Percentiles rank a stretch among this genome's conserved stretches.
Conservation (phyloP, 2,329 filamentous ascomycete species). For the Clathrospora elynae region DNA sequence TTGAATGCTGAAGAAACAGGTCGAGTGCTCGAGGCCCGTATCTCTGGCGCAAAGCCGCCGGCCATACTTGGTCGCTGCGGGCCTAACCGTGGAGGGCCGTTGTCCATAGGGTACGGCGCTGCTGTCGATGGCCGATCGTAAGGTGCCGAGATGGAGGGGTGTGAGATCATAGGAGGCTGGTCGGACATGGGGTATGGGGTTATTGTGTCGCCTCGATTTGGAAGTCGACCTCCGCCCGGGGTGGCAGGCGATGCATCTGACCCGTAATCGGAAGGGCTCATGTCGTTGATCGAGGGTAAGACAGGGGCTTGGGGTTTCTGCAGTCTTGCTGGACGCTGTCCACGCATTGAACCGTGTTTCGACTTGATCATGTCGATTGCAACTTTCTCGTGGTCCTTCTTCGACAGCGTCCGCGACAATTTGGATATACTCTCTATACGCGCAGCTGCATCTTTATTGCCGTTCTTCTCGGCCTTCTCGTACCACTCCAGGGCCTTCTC, state of each 20-base stretch:
- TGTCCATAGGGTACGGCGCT: slow-evolving; percentile 74
- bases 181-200: slow-evolving; percentile 54
- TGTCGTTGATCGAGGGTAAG: slow-evolving; percentile 50
- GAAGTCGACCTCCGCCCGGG: slow-evolving; percentile 30
- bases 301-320: slow-evolving; percentile 43
- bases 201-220: slow-evolving; percentile 42
- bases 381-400: slow-evolving; percentile 89
- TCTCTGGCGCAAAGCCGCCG: slow-evolving; percentile 53
- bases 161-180: slow-evolving; percentile 44
- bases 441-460: slow-evolving; percentile 84
- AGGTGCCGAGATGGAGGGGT: slow-evolving; percentile 30
- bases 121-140: slow-evolving; percentile 58
- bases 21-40: slow-evolving; percentile 58
- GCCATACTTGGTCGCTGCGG: slow-evolving; percentile 38
- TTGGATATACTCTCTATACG: slow-evolving; percentile 84
- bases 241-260: slow-evolving; percentile 31
- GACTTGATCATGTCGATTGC: slow-evolving; percentile 82
- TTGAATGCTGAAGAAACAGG: slow-evolving; percentile 56
- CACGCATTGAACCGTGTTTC: slow-evolving; percentile 58
- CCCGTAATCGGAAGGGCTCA: slow-evolving; percentile 44
- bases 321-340: slow-evolving; percentile 53
- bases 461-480: slow-evolving; percentile 82
- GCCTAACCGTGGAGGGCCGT: slow-evolving; percentile 59
- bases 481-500: slow-evolving; percentile 89
- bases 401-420: slow-evolving; percentile 77